Evolutionary conservation across 305 asterid species (phyloP), one percentile per base, ranked within the genome.

Genomic region (Rubia balearica): DNA sequence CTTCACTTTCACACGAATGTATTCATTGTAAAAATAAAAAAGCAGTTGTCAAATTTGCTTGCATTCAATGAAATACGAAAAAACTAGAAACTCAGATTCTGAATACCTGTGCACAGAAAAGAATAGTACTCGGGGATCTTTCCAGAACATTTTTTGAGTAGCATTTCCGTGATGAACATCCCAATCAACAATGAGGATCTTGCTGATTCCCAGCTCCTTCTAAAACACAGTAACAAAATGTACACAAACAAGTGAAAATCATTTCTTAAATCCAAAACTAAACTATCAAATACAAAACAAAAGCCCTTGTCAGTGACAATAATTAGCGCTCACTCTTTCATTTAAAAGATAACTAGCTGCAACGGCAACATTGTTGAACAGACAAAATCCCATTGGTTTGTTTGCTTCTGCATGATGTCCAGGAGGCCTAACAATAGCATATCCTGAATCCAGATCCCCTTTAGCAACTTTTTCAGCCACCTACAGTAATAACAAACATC

Each of bases 131-230:
- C 88, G 92, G 63, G 95, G 84, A 67, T 94, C 99, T 42, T 87
- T 77, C 86, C 90, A 94, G 78, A 94, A 94, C 86, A 81, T 88
- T 59, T 89, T 88, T 72, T 94, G 99, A 81, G 99, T 94, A 69
- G 96, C 97, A 83, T 94, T 94, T 78, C 98, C 99, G 79, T 94
- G 99, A 77, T 94, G 99, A n/a, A 91, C 99, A 81, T 94, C 99
- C 99, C 99, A 94, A 71, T 94, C 99, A 79, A 94, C 97, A 73
- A 94, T 89, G 70, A 94, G 78, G 71, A 94, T 81, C 81, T 88
- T 94, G 40, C 74, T 84, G 77, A 94, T 84, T 68, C 96, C 96
- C 85, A 94, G 82, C 19, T 91, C 97, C 14, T 71, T 81, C 96
- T 91, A 81, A 53, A 17, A 42, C 36, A 76, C 9, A 64, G 66